Base-by-base conservation (phyloP, 1,284 basidiomycete genomes). In the Somion occarium region DNA sequence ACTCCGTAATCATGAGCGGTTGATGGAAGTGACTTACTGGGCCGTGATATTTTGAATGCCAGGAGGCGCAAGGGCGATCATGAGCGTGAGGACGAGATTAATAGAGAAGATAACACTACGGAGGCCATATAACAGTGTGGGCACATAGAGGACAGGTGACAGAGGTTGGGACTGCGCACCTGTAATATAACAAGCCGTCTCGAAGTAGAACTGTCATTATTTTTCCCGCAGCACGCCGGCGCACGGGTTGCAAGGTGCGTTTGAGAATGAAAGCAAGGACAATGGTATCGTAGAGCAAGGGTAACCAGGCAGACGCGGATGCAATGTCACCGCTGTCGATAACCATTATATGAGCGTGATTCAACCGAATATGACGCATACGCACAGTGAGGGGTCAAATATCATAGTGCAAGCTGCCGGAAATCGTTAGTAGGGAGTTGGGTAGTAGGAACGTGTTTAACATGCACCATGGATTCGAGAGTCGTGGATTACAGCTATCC, bases 141-240 rank as follows among this genome's bases (percentile, higher is more conserved):
- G 20, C 42, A 34, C 39, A 9, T 22, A 30, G 5, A n/a, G 38
- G 13, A 15, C 13, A 20, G 13, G 38, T 38, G 34, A 34, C 5
- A 24, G n/a, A 49, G n/a, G 7, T 5, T 4, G 23, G 39, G 23
- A 13, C 15, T 9, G 53, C 63, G 22, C 46, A 78, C 79, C 72
- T 73, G 59, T 79, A 82, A 57, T 82, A 82, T 5, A 79, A 53
- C 18, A 81, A 48, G 2, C 80, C 80, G 57, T 82, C 79, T 61
- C 74, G 69, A n/a, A 82, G 65, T 19, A 83, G 61, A 15, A 71
- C 66, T 50, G 68, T 70, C 42, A 77, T 60, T 26, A 80, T 71
- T 49, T 70, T 71, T 4, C 73, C 66, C 0, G 72, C 65, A 37
- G 71, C 62, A 47, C 69, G 68, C 27, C 66, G 61, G 23, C 67